Percentiles rank a stretch among this genome's conserved stretches.
Conservation (phyloP, 2,329 filamentous ascomycete genomes). For the Pleurostoma richardsiae region DNA sequence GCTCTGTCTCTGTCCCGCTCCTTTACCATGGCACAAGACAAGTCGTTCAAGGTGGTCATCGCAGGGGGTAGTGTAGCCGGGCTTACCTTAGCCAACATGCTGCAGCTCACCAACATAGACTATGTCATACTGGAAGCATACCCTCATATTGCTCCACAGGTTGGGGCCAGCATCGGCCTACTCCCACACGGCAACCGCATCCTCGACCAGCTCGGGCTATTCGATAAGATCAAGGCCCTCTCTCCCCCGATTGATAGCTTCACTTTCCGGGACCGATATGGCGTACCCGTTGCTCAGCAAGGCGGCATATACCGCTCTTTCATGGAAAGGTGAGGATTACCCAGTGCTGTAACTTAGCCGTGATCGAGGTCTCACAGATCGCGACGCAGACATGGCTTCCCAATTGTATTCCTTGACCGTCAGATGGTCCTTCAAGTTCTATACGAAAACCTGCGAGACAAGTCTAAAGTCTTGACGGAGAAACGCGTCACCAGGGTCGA, state of each 20-base stretch:
- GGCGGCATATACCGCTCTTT: too few species aligned
- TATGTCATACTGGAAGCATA: constrained; percentile 43
- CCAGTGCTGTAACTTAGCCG: neutral
- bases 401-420: constrained; percentile 27
- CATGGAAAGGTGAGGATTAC: too few species aligned
- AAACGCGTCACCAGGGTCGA: constrained; percentile 21
- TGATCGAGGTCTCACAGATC: neutral
- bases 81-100: constrained; percentile 36
- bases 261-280: neutral
- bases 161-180: constrained; percentile 43
- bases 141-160: constrained; percentile 31
- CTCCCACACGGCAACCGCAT: constrained; percentile 35
- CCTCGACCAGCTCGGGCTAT: constrained; percentile 43
- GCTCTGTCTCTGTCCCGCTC: too few species aligned
- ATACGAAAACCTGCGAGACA: constrained; percentile 25
- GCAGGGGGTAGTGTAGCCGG: constrained; percentile 44
- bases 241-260: constrained; percentile 5
- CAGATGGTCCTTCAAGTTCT: constrained; percentile 25
- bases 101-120: constrained; percentile 38
- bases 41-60: constrained; percentile 34
- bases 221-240: constrained; percentile 15
- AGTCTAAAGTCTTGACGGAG: constrained; percentile 21
- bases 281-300: neutral
- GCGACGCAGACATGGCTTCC: constrained; percentile 23
- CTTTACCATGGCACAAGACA: too few species aligned